These are phyloP conservation scores for Leonotis leonurus DNA, from an alignment of 257 asterid genomes.

Conservation along the genomic window DNA sequence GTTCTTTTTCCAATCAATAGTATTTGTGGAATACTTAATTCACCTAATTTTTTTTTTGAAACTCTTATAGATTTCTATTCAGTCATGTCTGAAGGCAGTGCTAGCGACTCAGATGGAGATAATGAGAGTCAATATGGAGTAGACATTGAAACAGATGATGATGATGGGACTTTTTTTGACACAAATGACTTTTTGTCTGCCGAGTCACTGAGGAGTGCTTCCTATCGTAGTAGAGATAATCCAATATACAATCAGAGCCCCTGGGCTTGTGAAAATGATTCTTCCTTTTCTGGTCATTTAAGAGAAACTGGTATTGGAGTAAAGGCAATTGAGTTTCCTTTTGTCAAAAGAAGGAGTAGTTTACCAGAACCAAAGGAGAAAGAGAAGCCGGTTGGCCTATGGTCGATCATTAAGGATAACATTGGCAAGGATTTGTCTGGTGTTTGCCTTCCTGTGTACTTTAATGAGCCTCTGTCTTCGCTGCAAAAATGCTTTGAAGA, in stretches of 20 bases:
- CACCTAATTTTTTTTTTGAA: neutral
- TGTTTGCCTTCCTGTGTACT: slow-evolving; percentile 98
- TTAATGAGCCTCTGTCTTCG: slow-evolving; percentile 96
- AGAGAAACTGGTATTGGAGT: slow-evolving; percentile 49
- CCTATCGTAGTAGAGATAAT: slow-evolving; percentile 80
- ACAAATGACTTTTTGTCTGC: slow-evolving; percentile 84
- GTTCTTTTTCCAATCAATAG: slow-evolving; percentile 1
- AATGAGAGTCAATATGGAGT: slow-evolving; percentile 80
- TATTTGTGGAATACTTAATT: slow-evolving; percentile 3
- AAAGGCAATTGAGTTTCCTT: slow-evolving; percentile 61
- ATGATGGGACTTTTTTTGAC: slow-evolving; percentile 73
- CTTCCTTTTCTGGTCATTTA: slow-evolving; percentile 46
- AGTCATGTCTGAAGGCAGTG: slow-evolving; percentile 91
- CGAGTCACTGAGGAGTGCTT: slow-evolving; percentile 84
- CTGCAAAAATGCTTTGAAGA: slow-evolving; percentile 97
- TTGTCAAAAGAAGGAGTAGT: slow-evolving; percentile 62
- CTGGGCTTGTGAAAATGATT: slow-evolving; percentile 51
- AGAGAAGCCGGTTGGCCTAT: slow-evolving; percentile 90
- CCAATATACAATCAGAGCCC: slow-evolving; percentile 42
- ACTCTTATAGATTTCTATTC: slow-evolving; percentile 80
- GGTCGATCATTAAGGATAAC: slow-evolving; percentile 98
- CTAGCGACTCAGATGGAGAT: slow-evolving; percentile 88
- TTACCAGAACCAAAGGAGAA: slow-evolving; percentile 96
- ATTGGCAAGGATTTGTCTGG: slow-evolving; percentile 98
- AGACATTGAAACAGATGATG: slow-evolving; percentile 88